These are phyloP conservation scores for Kernera saxatilis DNA, from an alignment of 345 rosid species.

Conservation along the genomic window DNA sequence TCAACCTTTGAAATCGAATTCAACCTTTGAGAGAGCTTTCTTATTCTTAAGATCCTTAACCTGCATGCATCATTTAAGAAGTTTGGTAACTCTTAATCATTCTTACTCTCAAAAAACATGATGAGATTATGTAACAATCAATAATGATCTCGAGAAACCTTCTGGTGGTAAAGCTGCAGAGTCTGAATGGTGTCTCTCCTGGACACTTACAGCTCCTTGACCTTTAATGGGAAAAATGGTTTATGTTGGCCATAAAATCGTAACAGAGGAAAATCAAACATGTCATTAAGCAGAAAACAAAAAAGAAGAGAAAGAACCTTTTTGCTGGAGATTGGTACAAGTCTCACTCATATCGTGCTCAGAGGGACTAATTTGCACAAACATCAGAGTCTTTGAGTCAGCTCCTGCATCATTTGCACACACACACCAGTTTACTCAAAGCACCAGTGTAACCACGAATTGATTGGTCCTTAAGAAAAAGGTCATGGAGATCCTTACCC, in stretches of 20 bases:
- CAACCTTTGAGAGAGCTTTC: too few relatives aligned
- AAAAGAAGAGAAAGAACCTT: too few relatives aligned
- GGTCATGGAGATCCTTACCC: conserved; percentile 42
- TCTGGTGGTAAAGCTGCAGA: conserved; percentile 42
- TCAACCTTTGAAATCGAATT: too few relatives aligned
- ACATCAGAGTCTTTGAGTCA: conserved; percentile 88
- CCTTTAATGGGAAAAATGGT: conserved; percentile 27
- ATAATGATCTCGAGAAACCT: conserved; percentile 40
- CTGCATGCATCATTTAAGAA: conserved; percentile 30
- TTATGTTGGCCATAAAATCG: conserved; percentile 15
- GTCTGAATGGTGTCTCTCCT: conserved; percentile 56
- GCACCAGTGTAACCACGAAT: neutral
- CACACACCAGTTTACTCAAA: neutral
- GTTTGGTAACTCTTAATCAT: too few relatives aligned
- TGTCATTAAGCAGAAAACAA: neutral
- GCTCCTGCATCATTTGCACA: conserved; percentile 54
- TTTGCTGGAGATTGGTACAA: conserved; percentile 58
- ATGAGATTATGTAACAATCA: neutral
- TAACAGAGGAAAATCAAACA: neutral
- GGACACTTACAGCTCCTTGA: conserved; percentile 70
- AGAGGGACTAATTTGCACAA: conserved; percentile 94
- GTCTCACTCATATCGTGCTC: conserved; percentile 75
- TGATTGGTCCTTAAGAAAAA: neutral
- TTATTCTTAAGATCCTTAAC: conserved; percentile 70
- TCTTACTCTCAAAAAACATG: neutral